These are phyloP conservation scores for Solanum pimpinellifolium DNA, from an alignment of 257 asterid genomes.

Conservation along the genomic window DNA sequence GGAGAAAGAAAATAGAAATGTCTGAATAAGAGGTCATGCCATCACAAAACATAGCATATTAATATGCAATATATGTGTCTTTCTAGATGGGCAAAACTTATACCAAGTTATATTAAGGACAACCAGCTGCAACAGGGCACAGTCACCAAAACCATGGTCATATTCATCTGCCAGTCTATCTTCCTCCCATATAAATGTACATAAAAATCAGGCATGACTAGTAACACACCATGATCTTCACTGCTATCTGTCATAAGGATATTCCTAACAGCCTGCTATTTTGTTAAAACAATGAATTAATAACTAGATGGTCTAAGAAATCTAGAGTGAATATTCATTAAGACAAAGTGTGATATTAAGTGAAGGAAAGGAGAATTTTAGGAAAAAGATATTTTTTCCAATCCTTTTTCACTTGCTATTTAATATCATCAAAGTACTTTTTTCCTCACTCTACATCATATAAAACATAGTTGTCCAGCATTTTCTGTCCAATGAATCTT, in stretches of 20 bases:
- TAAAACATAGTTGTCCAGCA: background rate
- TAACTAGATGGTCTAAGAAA: background rate
- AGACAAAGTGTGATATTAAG: background rate
- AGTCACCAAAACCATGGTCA: background rate
- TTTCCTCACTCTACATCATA: background rate
- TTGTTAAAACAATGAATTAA: background rate
- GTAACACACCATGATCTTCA: background rate
- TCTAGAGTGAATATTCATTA: background rate
- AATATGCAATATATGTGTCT: background rate
- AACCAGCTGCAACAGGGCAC: background rate
- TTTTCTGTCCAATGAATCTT: background rate
- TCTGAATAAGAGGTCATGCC: background rate
- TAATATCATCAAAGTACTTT: background rate
- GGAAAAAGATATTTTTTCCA: background rate
- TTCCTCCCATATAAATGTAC: background rate
- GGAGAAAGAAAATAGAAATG: background rate
- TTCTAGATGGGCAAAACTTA: background rate
- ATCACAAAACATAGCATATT: background rate
- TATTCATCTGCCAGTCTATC: background rate
- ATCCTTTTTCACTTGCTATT: background rate
- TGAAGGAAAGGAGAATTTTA: background rate
- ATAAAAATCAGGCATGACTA: background rate
- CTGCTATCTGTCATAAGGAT: background rate
- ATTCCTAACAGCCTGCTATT: background rate
- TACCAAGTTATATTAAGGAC: background rate